These are phyloP conservation scores for Candida ovalis DNA, from an alignment of 805 yeast genomes.

Conservation along the genomic window DNA sequence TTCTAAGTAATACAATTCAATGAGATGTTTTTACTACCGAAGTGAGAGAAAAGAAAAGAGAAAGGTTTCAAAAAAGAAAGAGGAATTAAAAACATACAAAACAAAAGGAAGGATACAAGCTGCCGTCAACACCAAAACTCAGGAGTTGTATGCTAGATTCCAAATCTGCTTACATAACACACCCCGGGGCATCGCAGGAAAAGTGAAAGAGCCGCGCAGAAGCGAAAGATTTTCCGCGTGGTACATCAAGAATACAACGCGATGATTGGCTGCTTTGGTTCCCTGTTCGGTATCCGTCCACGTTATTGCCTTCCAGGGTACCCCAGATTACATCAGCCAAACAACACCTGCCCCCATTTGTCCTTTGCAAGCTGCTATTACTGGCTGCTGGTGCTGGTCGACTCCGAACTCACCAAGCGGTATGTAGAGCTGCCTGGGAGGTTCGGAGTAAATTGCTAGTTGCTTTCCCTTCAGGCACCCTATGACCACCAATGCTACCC, in stretches of 20 bases:
- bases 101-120: not conserved
- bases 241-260: not conserved
- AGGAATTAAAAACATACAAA: not conserved
- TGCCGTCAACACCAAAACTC: not conserved
- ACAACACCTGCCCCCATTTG: not conserved
- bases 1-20: too few species aligned
- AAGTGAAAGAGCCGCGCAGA: not conserved
- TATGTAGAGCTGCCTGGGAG: not conserved
- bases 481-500: too few species aligned
- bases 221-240: not conserved
- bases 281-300: slow-evolving; percentile 1
- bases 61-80: not conserved
- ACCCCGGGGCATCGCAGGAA: not conserved
- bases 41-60: not conserved
- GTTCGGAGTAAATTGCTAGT: not conserved
- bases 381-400: not conserved
- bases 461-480: not conserved
- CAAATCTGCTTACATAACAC: not conserved
- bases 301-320: not conserved
- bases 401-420: not conserved
- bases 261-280: not conserved
- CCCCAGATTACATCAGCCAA: slow-evolving; percentile 1
- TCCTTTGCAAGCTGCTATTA: not conserved
- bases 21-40: not conserved
- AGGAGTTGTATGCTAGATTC: not conserved